Evolutionary conservation across 495 filamentous ascomycete genomes (phyloP).

Genomic region (Durotheca rogersii): DNA sequence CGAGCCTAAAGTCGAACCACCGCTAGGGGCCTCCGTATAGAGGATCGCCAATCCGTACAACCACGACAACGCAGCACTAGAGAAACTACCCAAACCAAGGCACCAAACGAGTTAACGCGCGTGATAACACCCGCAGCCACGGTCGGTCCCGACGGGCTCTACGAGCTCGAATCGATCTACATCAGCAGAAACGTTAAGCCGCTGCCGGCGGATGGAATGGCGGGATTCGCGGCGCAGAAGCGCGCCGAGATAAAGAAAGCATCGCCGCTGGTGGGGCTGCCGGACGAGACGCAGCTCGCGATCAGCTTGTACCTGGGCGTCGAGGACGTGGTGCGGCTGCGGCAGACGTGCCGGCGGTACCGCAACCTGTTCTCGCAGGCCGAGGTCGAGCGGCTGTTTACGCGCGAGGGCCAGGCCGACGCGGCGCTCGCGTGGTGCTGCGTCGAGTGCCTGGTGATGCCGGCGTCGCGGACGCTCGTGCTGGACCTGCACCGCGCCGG

Average conservation of each 20-base stretch:
- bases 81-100: too few species aligned
- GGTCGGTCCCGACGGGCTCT: background rate
- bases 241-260: background rate
- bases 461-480: background rate
- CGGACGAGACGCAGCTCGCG: slow-evolving; percentile 36
- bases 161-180: background rate
- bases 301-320: slow-evolving; percentile 32
- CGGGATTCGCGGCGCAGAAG: too few species aligned
- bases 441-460: background rate
- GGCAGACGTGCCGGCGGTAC: slow-evolving; percentile 36
- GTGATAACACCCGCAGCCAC: background rate
- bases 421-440: slow-evolving; percentile 2
- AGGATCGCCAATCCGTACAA: too few species aligned
- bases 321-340: slow-evolving; percentile 33
- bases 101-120: too few species aligned
- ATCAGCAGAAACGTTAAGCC: background rate
- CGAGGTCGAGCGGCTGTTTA: background rate
- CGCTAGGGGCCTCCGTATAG: too few species aligned
- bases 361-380: background rate
- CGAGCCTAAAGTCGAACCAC: too few species aligned
- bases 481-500: background rate
- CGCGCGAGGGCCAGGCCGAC: background rate
- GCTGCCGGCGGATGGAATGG: background rate
- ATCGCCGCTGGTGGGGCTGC: slow-evolving; percentile 11
- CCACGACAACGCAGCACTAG: too few species aligned